phyloP scores from a whole-genome alignment of 192 early-diverging fungal species.

The Spinellus fusiger region DNA sequence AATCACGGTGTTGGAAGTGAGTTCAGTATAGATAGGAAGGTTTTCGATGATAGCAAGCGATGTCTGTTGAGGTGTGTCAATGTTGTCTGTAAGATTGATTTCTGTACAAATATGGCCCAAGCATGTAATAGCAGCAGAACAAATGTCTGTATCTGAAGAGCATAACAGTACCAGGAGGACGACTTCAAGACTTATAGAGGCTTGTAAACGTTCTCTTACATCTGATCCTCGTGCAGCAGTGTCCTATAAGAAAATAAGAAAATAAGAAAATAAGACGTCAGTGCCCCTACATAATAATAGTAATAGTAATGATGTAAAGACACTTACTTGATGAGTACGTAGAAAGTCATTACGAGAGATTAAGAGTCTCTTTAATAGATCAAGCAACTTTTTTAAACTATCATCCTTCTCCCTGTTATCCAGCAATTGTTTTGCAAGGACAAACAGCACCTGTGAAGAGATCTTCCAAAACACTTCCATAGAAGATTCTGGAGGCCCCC shows the following conservation, averaged over 20 bases:
- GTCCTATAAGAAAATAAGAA: slow-evolving; percentile 29
- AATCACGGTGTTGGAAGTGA: slow-evolving; percentile 43
- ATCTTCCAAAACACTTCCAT: slow-evolving; percentile 81
- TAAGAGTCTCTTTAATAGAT: slow-evolving; percentile 62
- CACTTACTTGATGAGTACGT: slow-evolving; percentile 37
- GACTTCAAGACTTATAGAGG: slow-evolving; percentile 69
- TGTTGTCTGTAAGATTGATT: slow-evolving; percentile 60
- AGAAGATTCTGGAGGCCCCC: slow-evolving; percentile 69
- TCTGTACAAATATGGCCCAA: slow-evolving; percentile 69
- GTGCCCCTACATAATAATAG: background rate
- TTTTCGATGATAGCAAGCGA: slow-evolving; percentile 66
- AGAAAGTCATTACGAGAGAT: slow-evolving; percentile 57
- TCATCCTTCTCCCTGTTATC: slow-evolving; percentile 63
- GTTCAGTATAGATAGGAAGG: slow-evolving; percentile 59
- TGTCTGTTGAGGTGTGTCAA: slow-evolving; percentile 34
- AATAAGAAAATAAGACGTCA: background rate
- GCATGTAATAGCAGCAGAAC: slow-evolving; percentile 52
- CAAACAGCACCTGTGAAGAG: slow-evolving; percentile 54
- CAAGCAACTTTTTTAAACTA: slow-evolving; percentile 58
- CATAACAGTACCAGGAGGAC: slow-evolving; percentile 72
- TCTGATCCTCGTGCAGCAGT: slow-evolving; percentile 48
- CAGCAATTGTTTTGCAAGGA: slow-evolving; percentile 70
- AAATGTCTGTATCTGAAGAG: slow-evolving; percentile 63
- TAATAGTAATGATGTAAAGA: background rate
- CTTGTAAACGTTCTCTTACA: slow-evolving; percentile 57